phyloP scores from a whole-genome alignment of 2,329 filamentous ascomycete species.

The Trichophyton benhamiae region DNA sequence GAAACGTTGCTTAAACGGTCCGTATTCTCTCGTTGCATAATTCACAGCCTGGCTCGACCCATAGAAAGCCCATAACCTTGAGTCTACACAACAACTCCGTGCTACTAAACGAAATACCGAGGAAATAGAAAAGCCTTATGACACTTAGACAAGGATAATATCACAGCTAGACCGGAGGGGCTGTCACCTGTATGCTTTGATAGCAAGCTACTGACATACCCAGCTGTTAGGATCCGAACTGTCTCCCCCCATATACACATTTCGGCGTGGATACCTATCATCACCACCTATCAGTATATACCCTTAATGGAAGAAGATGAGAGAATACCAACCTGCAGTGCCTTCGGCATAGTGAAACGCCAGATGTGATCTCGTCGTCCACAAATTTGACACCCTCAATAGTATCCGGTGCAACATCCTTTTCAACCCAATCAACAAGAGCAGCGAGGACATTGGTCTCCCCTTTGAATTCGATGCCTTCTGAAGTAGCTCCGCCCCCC shows the following conservation, averaged over 20 bases:
- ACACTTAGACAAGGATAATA: not conserved
- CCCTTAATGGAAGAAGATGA: not conserved
- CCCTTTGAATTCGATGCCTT: not conserved
- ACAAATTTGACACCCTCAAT: not conserved
- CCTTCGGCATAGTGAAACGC: not conserved
- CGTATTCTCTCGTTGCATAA: not conserved
- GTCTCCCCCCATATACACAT: not conserved
- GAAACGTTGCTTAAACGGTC: not conserved
- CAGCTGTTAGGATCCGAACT: not conserved
- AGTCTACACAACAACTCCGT: too few relatives aligned
- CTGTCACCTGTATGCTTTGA: not conserved
- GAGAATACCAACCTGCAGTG: constrained; percentile 4
- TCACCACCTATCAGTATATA: not conserved
- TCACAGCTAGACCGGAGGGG: not conserved
- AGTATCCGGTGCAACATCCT: not conserved
- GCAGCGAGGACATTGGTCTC: not conserved
- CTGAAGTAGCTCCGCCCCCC: constrained; percentile 11
- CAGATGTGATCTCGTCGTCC: not conserved
- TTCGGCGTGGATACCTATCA: not conserved
- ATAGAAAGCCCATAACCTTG: not conserved
- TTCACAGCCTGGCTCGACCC: not conserved
- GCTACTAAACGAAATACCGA: not conserved
- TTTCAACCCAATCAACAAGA: constrained; percentile 1
- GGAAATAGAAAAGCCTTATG: not conserved
- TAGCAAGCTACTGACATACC: not conserved